Percentiles rank a stretch among this genome's conserved stretches.
phyloP scores from a whole-genome alignment of 805 yeast species.

The Sungouiella blattae region DNA sequence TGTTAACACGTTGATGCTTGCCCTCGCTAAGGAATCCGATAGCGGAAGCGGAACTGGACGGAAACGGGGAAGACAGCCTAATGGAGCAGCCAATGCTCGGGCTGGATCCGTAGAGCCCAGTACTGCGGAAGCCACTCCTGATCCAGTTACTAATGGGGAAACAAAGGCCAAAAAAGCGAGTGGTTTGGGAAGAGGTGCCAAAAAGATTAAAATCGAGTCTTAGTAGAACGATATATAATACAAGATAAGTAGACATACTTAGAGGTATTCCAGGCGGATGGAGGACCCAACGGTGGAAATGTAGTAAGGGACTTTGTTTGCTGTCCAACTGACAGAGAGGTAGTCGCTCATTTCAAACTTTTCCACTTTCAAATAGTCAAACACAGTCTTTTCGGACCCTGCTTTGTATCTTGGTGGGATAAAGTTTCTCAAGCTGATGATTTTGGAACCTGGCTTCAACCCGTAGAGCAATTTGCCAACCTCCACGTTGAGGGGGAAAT shows the following conservation, averaged over 20 bases:
- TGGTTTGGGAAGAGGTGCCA: conserved; percentile 2
- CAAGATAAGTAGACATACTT: not conserved
- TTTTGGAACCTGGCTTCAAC: conserved; percentile 68
- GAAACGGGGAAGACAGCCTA: conserved; percentile 26
- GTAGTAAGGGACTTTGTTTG: conserved; percentile 75
- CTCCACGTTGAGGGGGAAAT: conserved; percentile 63
- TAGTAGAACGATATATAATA: not conserved
- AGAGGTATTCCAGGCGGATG: conserved; percentile 33
- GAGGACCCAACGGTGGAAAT: conserved; percentile 61
- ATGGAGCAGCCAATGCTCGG: conserved; percentile 26
- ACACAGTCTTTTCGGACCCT: conserved; percentile 48
- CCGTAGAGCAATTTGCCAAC: conserved; percentile 64
- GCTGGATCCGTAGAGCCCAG: conserved; percentile 37
- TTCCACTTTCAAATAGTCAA: conserved; percentile 63
- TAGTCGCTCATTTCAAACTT: conserved; percentile 57
- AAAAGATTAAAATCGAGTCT: conserved; percentile 8
- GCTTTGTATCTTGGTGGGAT: conserved; percentile 74
- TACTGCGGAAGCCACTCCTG: conserved; percentile 14
- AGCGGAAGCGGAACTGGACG: conserved; percentile 59
- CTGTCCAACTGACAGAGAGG: conserved; percentile 87
- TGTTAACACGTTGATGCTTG: conserved; percentile 60
- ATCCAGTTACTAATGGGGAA: conserved; percentile 5
- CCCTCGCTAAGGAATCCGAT: conserved; percentile 60
- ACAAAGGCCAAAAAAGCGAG: conserved; percentile 1
- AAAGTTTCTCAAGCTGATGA: conserved; percentile 75